phyloP scores from a whole-genome alignment of 306 rosid genomes.

The Cicer chorassanicum region DNA sequence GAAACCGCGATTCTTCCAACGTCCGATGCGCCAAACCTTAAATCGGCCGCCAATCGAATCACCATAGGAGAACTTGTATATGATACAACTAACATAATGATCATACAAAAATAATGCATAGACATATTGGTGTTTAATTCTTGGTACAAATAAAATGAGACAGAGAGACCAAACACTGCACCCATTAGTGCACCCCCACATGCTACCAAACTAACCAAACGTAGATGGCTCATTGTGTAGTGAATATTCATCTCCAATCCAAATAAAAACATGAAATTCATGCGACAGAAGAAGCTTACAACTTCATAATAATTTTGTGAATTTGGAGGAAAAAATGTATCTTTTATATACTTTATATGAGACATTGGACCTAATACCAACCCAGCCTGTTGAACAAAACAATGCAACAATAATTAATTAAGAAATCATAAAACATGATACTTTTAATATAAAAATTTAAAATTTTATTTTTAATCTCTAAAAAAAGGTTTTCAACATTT shows the following conservation, averaged over 20 bases:
- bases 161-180: conserved; percentile 55
- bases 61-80: conserved; percentile 93
- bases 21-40: conserved; percentile 67
- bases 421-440: neutral
- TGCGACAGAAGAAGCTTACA: conserved; percentile 84
- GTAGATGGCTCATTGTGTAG: conserved; percentile 51
- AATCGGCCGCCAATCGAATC: conserved; percentile 74
- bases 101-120: conserved; percentile 38
- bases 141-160: conserved; percentile 62
- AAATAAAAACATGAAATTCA: conserved; percentile 77
- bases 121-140: conserved; percentile 39
- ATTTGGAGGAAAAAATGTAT: conserved; percentile 58
- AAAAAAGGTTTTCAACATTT: no score
- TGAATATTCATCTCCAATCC: conserved; percentile 73
- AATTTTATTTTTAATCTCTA: no score
- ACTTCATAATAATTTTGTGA: conserved; percentile 85
- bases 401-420: neutral
- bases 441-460: no score
- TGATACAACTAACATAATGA: conserved; percentile 58
- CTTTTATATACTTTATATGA: conserved; percentile 51
- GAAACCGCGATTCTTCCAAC: conserved; percentile 69
- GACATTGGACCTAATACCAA: conserved; percentile 83
- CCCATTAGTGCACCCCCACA: conserved; percentile 64
- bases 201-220: conserved; percentile 52
- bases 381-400: conserved; percentile 68